A percentile compares a stretch with the other conserved stretches of the same genome.
phyloP scores from a whole-genome alignment of 352 stramenopile genomes.

The Pythium guiyangense region DNA sequence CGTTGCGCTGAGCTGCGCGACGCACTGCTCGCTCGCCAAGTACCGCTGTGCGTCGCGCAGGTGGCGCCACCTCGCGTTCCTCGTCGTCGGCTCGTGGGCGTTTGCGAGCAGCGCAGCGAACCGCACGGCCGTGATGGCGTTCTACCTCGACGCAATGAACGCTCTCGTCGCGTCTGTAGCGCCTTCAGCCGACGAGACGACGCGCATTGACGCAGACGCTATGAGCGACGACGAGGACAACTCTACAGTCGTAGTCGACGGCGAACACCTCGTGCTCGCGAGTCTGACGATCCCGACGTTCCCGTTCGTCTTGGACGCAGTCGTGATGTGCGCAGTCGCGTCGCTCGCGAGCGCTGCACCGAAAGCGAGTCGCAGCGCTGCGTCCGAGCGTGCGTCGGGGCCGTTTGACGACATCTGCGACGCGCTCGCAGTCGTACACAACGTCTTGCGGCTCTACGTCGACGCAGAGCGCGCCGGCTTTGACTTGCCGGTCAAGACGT shows the following conservation, averaged over 20 bases:
- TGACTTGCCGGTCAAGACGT: slow-evolving; percentile 45
- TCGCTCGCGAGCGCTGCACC: slow-evolving; percentile 36
- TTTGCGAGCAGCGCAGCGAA: slow-evolving; percentile 23
- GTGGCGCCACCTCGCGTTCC: slow-evolving; percentile 47
- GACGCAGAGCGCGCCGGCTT: slow-evolving; percentile 46
- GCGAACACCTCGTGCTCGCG: slow-evolving; percentile 61
- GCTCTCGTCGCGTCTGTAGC: slow-evolving; percentile 25
- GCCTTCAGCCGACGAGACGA: background rate
- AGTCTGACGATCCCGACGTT: slow-evolving; percentile 61
- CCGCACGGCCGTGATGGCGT: slow-evolving; percentile 27
- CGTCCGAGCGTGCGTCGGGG: slow-evolving; percentile 3
- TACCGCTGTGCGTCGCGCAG: slow-evolving; percentile 38
- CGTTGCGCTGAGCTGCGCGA: slow-evolving; percentile 24
- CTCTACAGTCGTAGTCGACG: slow-evolving; percentile 24
- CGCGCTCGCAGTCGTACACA: slow-evolving; percentile 37
- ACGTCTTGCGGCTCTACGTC: slow-evolving; percentile 37
- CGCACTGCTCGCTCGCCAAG: slow-evolving; percentile 32
- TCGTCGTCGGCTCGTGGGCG: slow-evolving; percentile 56
- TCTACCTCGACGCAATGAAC: slow-evolving; percentile 48
- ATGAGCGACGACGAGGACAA: slow-evolving; percentile 19
- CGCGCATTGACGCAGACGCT: too few species aligned
- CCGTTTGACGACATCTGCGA: slow-evolving; percentile 41
- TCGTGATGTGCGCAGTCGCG: slow-evolving; percentile 46
- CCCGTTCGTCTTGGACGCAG: slow-evolving; percentile 51
- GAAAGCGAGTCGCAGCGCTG: slow-evolving; percentile 15